These are phyloP conservation scores for Penicillium ochrochloron DNA, from an alignment of 495 filamentous ascomycete species.

Conservation along the genomic window DNA sequence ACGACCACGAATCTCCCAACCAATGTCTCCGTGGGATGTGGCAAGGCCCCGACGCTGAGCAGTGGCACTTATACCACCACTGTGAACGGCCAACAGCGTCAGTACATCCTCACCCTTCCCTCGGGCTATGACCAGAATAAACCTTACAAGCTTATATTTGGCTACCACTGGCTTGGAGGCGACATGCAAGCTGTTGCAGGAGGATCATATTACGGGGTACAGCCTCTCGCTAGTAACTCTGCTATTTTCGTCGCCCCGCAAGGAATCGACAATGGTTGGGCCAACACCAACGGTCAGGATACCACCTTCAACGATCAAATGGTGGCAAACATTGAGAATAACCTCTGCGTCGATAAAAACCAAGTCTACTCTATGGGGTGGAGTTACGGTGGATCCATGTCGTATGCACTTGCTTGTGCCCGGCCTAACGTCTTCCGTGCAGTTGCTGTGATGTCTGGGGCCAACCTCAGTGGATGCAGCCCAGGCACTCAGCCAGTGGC, in stretches of 20 bases:
- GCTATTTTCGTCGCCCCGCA: conserved; percentile 5
- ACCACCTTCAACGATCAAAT: conserved; percentile 3
- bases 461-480: conserved; percentile 44
- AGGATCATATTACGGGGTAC: neutral
- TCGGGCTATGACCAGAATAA: neutral
- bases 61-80: neutral
- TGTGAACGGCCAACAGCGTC: neutral
- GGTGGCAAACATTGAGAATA: neutral
- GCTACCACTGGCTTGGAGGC: conserved; percentile 1
- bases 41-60: neutral
- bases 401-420: conserved; percentile 50
- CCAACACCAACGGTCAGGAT: neutral
- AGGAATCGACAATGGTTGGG: conserved; percentile 3
- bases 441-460: conserved; percentile 49
- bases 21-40: neutral
- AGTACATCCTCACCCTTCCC: conserved; percentile 5
- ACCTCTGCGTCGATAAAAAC: conserved; percentile 48
- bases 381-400: conserved; percentile 56
- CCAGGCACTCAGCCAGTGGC: conserved; percentile 46
- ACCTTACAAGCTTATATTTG: conserved; percentile 3
- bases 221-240: neutral
- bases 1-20: neutral
- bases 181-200: neutral
- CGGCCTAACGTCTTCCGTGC: conserved; percentile 46
- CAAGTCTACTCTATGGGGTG: conserved; percentile 55